Conservation (phyloP, 306 rosid species). For the Prunus salicina region DNA sequence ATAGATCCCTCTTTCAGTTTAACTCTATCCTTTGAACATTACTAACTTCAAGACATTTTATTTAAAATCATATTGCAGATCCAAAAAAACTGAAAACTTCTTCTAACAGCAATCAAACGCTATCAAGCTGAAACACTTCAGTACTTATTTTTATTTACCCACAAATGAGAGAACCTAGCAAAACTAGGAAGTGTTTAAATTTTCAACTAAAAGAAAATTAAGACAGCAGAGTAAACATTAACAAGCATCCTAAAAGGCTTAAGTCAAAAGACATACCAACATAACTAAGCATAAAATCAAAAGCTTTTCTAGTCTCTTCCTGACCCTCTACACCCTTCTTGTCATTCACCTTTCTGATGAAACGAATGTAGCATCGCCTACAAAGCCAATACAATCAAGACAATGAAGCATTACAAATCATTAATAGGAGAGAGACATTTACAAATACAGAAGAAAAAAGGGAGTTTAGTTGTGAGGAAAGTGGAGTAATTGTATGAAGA, state of each 20-base stretch:
- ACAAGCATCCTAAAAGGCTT: conserved; percentile 7
- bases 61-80: neutral
- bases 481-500: neutral
- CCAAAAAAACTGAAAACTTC: neutral
- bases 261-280: conserved; percentile 57
- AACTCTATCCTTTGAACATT: neutral
- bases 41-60: neutral
- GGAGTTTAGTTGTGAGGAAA: neutral
- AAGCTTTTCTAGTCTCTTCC: conserved; percentile 98
- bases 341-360: conserved; percentile 83
- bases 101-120: neutral
- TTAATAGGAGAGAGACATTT: neutral
- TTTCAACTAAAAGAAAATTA: neutral
- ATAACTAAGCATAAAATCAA: conserved; percentile 90
- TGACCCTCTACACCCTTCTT: conserved; percentile 90
- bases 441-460: neutral
- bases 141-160: neutral
- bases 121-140: neutral
- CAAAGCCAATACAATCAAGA: conserved; percentile 30
- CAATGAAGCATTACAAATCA: conserved; percentile 1
- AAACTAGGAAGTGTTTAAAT: neutral
- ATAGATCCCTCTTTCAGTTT: neutral
- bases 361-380: conserved; percentile 94
- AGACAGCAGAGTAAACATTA: neutral
- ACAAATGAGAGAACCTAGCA: neutral